phyloP scores from a whole-genome alignment of 441 rosid genomes.

The Populus trichocarpa region DNA sequence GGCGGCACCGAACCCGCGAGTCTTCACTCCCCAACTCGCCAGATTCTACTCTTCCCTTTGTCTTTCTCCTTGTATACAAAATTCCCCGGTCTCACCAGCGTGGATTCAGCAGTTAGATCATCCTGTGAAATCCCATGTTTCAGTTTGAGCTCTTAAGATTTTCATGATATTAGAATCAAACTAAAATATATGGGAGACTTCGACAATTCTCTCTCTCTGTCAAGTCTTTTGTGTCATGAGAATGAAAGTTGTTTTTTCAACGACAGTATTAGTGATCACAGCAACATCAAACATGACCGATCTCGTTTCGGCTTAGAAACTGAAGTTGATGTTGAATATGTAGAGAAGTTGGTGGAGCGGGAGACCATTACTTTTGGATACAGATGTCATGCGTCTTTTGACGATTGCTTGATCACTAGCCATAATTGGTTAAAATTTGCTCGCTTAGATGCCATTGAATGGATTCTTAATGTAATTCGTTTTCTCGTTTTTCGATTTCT shows the following conservation, averaged over 20 bases:
- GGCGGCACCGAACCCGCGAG: slow-evolving; percentile 84
- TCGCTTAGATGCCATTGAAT: slow-evolving; percentile 65
- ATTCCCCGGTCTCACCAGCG: slow-evolving; percentile 22
- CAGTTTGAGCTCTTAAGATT: slow-evolving; percentile 10
- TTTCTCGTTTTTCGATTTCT: background rate
- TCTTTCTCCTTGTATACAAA: slow-evolving; percentile 20
- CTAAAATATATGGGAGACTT: slow-evolving; percentile 28
- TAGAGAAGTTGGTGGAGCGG: slow-evolving; percentile 39
- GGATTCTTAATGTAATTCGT: slow-evolving; percentile 64
- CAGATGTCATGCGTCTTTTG: slow-evolving; percentile 14
- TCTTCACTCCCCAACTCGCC: slow-evolving; percentile 24
- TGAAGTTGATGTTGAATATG: slow-evolving; percentile 40
- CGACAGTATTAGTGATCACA: background rate
- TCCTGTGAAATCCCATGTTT: slow-evolving; percentile 31
- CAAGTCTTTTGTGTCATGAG: slow-evolving; percentile 65
- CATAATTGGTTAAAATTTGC: slow-evolving; percentile 39
- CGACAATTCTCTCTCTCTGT: slow-evolving; percentile 37
- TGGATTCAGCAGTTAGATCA: slow-evolving; percentile 30
- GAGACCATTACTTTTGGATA: slow-evolving; percentile 35
- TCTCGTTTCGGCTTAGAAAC: slow-evolving; percentile 26
- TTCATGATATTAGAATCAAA: background rate
- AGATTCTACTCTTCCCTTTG: slow-evolving; percentile 9
- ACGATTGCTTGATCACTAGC: slow-evolving; percentile 12
- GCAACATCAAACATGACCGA: background rate
- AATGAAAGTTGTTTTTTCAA: slow-evolving; percentile 38